A percentile compares a stretch with the other conserved stretches of the same genome.
phyloP scores from a whole-genome alignment of 192 early-diverging fungal genomes.

The Coemansia sp. region DNA sequence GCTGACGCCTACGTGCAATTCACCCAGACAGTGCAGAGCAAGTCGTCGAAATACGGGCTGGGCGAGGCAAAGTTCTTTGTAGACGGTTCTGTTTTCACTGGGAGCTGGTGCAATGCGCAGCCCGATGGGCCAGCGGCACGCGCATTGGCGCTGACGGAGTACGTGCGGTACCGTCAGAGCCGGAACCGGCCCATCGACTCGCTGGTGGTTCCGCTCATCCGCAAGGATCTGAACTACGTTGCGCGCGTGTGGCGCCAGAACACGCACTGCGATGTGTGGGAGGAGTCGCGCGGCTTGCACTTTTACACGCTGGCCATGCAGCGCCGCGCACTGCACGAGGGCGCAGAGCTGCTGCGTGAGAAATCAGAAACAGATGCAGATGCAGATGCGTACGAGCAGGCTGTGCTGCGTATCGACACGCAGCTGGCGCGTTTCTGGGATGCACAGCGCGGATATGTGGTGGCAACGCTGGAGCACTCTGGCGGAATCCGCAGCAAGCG shows the following conservation, averaged over 20 bases:
- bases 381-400: constrained; percentile 11
- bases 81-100: constrained; percentile 56
- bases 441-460: constrained; percentile 23
- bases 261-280: constrained; percentile 73
- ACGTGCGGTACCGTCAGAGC: neutral
- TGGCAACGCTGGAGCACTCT: constrained; percentile 38
- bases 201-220: neutral
- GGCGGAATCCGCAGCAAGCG: constrained; percentile 54
- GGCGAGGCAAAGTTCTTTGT: constrained; percentile 70
- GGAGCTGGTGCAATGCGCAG: constrained; percentile 65
- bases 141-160: constrained; percentile 25
- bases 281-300: constrained; percentile 70
- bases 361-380: constrained; percentile 18
- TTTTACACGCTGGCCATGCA: constrained; percentile 72
- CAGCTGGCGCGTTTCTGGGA: constrained; percentile 56
- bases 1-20: constrained; percentile 34
- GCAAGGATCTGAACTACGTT: constrained; percentile 65
- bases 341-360: constrained; percentile 44
- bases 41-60: constrained; percentile 29
- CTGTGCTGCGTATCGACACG: constrained; percentile 35
- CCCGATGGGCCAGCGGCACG: constrained; percentile 68
- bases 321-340: constrained; percentile 59
- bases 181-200: neutral
- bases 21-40: constrained; percentile 24
- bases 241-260: constrained; percentile 47